A percentile compares a stretch with the other conserved stretches of the same genome.
Conservation (phyloP, 768 basidiomycete species). For the Austroboletus eburneus region DNA sequence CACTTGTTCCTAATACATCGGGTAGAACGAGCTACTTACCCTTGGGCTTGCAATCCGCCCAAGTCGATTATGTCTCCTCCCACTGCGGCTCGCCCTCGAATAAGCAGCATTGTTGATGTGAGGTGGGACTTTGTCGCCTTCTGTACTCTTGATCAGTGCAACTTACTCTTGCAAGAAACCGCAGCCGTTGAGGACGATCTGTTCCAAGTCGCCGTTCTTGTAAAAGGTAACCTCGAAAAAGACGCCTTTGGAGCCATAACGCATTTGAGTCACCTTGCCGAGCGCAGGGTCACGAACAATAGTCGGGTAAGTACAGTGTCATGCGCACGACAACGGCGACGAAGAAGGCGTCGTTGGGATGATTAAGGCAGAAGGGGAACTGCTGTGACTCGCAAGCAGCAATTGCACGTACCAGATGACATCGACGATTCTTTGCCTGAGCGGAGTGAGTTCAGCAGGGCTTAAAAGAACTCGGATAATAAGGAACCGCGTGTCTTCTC, state of each 20-base stretch:
- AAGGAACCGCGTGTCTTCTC: too few species aligned
- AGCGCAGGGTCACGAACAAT: slow-evolving; percentile 68
- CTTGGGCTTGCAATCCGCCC: slow-evolving; percentile 95
- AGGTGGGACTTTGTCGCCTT: slow-evolving; percentile 50
- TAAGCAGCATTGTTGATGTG: slow-evolving; percentile 57
- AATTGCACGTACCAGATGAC: slow-evolving; percentile 63
- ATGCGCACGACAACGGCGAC: slow-evolving; percentile 71
- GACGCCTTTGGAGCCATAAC: slow-evolving; percentile 61
- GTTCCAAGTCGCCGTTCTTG: slow-evolving; percentile 71
- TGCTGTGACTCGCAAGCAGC: slow-evolving; percentile 58
- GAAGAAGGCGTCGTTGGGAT: slow-evolving; percentile 55
- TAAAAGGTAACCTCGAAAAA: slow-evolving; percentile 65
- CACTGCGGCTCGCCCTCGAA: slow-evolving; percentile 89
- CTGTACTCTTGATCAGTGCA: slow-evolving; percentile 32
- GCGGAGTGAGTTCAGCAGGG: too few species aligned
- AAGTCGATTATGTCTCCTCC: slow-evolving; percentile 83
- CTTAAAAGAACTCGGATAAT: too few species aligned
- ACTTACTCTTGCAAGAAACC: slow-evolving; percentile 58
- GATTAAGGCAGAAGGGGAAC: slow-evolving; percentile 82
- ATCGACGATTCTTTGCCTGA: too few species aligned
- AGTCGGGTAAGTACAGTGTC: slow-evolving; percentile 81
- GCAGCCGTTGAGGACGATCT: slow-evolving; percentile 85
- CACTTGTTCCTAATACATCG: background rate
- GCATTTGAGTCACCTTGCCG: slow-evolving; percentile 43
- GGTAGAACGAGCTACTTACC: slow-evolving; percentile 44